A percentile compares a stretch with the other conserved stretches of the same genome.
Conservation (phyloP, 148 eudicot genomes). For the Spergularia marina region DNA sequence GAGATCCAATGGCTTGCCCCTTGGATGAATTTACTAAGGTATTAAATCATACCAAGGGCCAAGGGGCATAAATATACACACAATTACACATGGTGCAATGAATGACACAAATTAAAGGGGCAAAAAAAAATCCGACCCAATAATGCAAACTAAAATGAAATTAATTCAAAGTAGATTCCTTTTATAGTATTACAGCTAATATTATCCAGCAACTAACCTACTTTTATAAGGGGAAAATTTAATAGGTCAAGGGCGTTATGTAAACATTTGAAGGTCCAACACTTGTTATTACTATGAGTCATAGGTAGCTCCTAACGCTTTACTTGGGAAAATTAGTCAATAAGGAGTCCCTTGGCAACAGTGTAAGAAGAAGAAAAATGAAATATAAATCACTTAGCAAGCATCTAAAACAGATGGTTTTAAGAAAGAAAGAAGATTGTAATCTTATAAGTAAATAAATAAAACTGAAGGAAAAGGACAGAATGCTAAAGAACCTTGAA, state of each 20-base stretch:
- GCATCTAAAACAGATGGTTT: not conserved
- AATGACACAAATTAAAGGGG: not conserved
- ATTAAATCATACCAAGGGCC: too few relatives aligned
- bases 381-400: not conserved
- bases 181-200: not conserved
- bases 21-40: too few relatives aligned
- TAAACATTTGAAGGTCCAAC: not conserved
- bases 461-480: not conserved
- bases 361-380: not conserved
- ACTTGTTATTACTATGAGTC: too few relatives aligned
- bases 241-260: not conserved
- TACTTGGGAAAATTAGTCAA: too few relatives aligned
- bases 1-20: too few relatives aligned
- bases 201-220: not conserved
- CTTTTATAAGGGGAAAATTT: not conserved
- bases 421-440: not conserved
- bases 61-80: too few relatives aligned
- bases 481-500: conserved; percentile 54
- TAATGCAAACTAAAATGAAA: not conserved
- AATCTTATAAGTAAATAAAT: not conserved
- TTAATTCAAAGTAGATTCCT: not conserved
- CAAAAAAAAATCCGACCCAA: not conserved
- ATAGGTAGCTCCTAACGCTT: too few relatives aligned
- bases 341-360: too few relatives aligned
- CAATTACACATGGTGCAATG: too few relatives aligned